Percentiles rank a stretch among this genome's conserved stretches.
Conservation (phyloP, 768 basidiomycete genomes). For the Leccinum subtestaceum region DNA sequence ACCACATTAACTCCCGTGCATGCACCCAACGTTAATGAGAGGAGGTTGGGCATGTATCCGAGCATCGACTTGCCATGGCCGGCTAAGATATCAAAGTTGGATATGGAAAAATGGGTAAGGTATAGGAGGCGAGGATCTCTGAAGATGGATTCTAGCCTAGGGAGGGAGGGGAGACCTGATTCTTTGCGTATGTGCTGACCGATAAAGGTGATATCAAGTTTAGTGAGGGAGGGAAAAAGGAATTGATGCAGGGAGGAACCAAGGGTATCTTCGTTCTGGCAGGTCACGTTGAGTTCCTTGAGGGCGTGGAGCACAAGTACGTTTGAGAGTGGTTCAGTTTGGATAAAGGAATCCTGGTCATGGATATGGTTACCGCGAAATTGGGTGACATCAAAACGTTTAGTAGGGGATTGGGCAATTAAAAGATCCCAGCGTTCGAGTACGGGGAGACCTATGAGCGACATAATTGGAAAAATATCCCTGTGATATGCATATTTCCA, state of each 20-base stretch:
- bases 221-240: conserved; percentile 43
- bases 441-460: conserved; percentile 38
- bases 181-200: conserved; percentile 27
- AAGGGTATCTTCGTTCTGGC: conserved; percentile 38
- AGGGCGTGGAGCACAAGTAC: conserved; percentile 31
- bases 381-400: conserved; percentile 25
- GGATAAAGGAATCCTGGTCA: conserved; percentile 31
- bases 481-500: conserved; percentile 46
- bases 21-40: conserved; percentile 44
- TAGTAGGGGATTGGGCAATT: conserved; percentile 35
- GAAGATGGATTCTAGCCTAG: conserved; percentile 51
- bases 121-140: conserved; percentile 52
- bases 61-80: conserved; percentile 43
- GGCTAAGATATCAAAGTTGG: conserved; percentile 41
- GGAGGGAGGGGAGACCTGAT: conserved; percentile 34
- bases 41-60: conserved; percentile 50
- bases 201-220: conserved; percentile 42
- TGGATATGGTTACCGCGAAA: conserved; percentile 32
- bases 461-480: conserved; percentile 44
- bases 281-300: conserved; percentile 44
- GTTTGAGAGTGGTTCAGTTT: conserved; percentile 26
- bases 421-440: conserved; percentile 45
- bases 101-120: conserved; percentile 50
- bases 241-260: conserved; percentile 41
- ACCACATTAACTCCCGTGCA: conserved; percentile 43